phyloP scores from a whole-genome alignment of 1,139 yeast genomes.

The Taphrina wiesneri region DNA sequence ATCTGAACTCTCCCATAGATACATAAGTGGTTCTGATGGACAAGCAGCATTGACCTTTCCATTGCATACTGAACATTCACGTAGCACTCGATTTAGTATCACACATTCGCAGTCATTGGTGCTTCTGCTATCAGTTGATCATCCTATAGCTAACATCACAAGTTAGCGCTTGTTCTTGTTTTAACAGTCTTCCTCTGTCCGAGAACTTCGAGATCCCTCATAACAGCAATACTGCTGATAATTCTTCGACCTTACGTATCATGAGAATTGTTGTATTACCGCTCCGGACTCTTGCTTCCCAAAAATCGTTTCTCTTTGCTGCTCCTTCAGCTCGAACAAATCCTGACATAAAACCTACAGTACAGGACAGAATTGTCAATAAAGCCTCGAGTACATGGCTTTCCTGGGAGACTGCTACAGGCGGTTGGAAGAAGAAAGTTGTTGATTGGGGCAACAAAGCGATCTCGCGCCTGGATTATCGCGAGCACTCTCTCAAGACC shows the following conservation, averaged over 20 bases:
- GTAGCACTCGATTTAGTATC: no score
- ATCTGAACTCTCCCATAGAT: no score
- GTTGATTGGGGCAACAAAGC: conserved; percentile 45
- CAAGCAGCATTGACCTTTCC: no score
- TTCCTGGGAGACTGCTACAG: conserved; percentile 44
- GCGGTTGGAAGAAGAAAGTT: conserved; percentile 46
- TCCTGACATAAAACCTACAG: conserved; percentile 28
- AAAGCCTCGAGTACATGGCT: conserved; percentile 31
- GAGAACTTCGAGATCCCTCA: not conserved
- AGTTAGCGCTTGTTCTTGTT: no score
- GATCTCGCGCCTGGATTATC: conserved; percentile 48
- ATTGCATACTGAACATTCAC: no score
- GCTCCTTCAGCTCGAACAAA: not conserved
- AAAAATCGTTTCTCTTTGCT: conserved; percentile 11
- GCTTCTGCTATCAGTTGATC: no score
- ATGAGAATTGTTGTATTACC: conserved; percentile 25
- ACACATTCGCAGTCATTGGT: no score
- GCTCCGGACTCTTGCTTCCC: conserved; percentile 12
- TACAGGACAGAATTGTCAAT: conserved; percentile 32
- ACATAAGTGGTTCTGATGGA: no score
- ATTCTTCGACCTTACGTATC: not conserved
- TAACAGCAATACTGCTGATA: not conserved
- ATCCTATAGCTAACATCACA: no score
- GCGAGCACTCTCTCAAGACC: conserved; percentile 46
- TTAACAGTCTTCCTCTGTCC: no score